Evolutionary conservation across 164 flowering plant genomes (phyloP).

Genomic region (Nelumbo lutea): DNA sequence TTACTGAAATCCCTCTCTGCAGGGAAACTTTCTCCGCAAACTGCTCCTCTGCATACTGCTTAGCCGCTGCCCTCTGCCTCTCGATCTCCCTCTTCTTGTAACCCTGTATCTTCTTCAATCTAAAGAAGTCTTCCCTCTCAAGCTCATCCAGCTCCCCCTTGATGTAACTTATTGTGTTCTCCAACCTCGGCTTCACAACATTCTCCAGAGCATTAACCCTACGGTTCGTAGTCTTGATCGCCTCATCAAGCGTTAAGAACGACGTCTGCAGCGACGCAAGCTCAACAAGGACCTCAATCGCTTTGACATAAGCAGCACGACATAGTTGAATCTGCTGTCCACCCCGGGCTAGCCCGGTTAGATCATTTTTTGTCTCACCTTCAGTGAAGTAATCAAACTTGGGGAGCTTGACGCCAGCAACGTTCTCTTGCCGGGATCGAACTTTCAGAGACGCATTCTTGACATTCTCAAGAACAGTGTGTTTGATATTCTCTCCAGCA

Average conservation of each 20-base stretch:
- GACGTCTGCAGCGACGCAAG: conserved; percentile 95
- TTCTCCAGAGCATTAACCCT: conserved; percentile 97
- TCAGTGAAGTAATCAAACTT: conserved; percentile 80
- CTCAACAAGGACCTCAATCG: conserved; percentile 93
- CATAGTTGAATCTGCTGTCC: conserved; percentile 93
- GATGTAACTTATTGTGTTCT: conserved; percentile 78
- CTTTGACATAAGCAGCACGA: conserved; percentile 72
- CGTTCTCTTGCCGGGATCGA: conserved; percentile 72
- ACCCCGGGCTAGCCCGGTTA: conserved; percentile 92
- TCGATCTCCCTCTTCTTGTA: conserved; percentile 84
- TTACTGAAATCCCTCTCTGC: conserved; percentile 59
- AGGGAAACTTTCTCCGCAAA: conserved; percentile 57
- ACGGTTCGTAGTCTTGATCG: conserved; percentile 91
- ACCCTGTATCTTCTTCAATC: conserved; percentile 94
- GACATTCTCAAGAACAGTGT: conserved; percentile 81
- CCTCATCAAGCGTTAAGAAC: conserved; percentile 86
- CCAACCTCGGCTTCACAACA: conserved; percentile 90
- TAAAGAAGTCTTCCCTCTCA: conserved; percentile 92
- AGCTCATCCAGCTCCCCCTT: conserved; percentile 93
- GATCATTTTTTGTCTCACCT: conserved; percentile 84
- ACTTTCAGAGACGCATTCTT: conserved; percentile 70
- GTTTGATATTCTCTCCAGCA: conserved; percentile 92
- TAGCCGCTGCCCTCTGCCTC: conserved; percentile 53
- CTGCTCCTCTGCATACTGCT: conserved; percentile 61
- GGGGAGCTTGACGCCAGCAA: conserved; percentile 96